phyloP scores from a whole-genome alignment of 805 yeast species.

The Wickerhamiella hasegawae region DNA sequence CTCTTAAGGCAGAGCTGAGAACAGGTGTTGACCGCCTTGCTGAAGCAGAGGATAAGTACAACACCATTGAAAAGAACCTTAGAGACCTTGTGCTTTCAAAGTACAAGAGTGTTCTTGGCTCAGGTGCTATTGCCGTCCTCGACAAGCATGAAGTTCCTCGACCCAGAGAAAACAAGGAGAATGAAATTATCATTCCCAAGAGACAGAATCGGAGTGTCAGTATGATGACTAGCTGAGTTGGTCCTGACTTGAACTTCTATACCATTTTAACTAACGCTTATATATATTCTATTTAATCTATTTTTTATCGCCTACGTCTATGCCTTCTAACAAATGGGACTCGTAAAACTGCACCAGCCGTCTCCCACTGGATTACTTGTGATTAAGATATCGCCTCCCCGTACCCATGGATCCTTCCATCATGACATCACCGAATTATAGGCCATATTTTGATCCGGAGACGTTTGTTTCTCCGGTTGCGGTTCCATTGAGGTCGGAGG shows the following conservation, averaged over 20 bases:
- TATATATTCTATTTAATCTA: too few relatives aligned
- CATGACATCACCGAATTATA: too few relatives aligned
- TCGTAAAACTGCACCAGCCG: too few relatives aligned
- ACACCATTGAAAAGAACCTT: slow-evolving; percentile 10
- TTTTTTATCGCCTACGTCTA: too few relatives aligned
- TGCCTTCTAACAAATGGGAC: too few relatives aligned
- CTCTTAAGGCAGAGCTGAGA: slow-evolving; percentile 10
- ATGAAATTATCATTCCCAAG: slow-evolving; percentile 12
- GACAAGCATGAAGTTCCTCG: slow-evolving; percentile 5
- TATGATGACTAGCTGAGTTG: background rate
- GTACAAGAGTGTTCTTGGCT: slow-evolving; percentile 12
- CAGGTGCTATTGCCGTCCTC: slow-evolving; percentile 9
- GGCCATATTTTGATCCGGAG: slow-evolving; percentile 62
- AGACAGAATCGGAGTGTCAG: slow-evolving; percentile 16
- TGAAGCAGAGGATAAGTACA: slow-evolving; percentile 10
- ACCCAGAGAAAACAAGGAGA: slow-evolving; percentile 10
- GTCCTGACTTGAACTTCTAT: background rate
- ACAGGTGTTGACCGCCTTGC: slow-evolving; percentile 7
- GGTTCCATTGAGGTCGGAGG: slow-evolving; percentile 15
- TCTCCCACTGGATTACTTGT: too few relatives aligned
- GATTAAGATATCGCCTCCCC: too few relatives aligned
- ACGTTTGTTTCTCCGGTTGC: slow-evolving; percentile 34
- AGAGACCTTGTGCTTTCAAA: slow-evolving; percentile 12
- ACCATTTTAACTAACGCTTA: background rate
- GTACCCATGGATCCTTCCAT: too few relatives aligned